Evolutionary conservation across 495 filamentous ascomycete genomes (phyloP).

Genomic region (Aspergillus nanangensis): DNA sequence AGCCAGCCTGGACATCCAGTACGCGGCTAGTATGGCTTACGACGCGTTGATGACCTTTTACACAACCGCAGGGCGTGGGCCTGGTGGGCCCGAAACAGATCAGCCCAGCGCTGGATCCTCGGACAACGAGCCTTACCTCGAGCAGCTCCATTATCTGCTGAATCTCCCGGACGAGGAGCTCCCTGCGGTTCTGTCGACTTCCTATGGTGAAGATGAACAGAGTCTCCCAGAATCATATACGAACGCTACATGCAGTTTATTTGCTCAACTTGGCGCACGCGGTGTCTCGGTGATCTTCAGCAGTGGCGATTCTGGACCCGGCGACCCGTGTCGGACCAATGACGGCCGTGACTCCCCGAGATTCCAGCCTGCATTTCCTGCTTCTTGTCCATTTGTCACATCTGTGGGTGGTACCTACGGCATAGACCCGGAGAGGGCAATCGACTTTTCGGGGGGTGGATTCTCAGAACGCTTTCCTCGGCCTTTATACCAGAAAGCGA

Average conservation of each 20-base stretch:
- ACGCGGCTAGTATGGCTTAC: conserved; percentile 57
- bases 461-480: conserved; percentile 67
- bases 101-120: conserved; percentile 35
- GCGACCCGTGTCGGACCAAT: conserved; percentile 57
- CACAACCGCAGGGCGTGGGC: conserved; percentile 60
- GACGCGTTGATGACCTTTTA: conserved; percentile 58
- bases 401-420: conserved; percentile 66
- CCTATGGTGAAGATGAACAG: conserved; percentile 53
- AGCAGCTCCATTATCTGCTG: conserved; percentile 69
- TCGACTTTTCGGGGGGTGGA: conserved; percentile 59
- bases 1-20: conserved; percentile 71
- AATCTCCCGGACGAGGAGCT: conserved; percentile 55
- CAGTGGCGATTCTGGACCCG: conserved; percentile 67
- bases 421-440: conserved; percentile 48
- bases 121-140: conserved; percentile 78
- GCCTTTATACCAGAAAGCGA: conserved; percentile 59
- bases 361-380: conserved; percentile 68
- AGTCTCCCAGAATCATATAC: conserved; percentile 57
- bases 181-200: conserved; percentile 69
- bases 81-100: conserved; percentile 50
- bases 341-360: conserved; percentile 56
- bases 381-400: conserved; percentile 78
- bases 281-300: conserved; percentile 69
- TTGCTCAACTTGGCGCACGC: conserved; percentile 67
- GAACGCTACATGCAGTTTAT: conserved; percentile 61